A percentile compares a stretch with the other conserved stretches of the same genome.
These are phyloP conservation scores for Mesembryanthemum crystallinum DNA, from an alignment of 148 eudicot genomes.

Conservation along the genomic window DNA sequence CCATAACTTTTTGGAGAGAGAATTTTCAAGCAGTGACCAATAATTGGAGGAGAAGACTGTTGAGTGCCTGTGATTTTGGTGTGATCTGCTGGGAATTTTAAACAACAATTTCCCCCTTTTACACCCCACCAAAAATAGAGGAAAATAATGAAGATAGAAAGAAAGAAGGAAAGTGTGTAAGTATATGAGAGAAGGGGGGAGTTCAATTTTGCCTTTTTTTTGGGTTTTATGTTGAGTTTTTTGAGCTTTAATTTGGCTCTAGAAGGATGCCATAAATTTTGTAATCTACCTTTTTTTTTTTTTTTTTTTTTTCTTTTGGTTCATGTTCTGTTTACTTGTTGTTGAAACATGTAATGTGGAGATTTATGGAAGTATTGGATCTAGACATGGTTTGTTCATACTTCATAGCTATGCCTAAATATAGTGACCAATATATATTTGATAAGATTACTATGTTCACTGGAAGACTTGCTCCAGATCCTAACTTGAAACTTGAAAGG, in stretches of 20 bases:
- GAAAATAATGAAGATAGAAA: background rate
- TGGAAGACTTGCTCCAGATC: background rate
- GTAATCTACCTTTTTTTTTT: background rate
- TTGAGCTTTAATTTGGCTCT: background rate
- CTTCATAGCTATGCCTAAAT: too few species aligned
- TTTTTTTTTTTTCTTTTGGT: background rate
- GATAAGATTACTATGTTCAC: too few species aligned
- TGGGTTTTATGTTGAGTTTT: conserved; percentile 16
- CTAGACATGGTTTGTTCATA: background rate
- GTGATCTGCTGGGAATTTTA: conserved; percentile 28
- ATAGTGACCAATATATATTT: too few species aligned
- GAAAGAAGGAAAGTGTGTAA: background rate
- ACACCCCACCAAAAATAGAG: background rate
- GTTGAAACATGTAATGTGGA: conserved; percentile 10
- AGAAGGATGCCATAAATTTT: conserved; percentile 1
- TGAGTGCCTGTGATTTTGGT: conserved; percentile 19
- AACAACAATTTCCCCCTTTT: too few species aligned
- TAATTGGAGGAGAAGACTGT: background rate
- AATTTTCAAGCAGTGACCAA: conserved; percentile 22
- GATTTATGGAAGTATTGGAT: background rate
- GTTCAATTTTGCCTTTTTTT: conserved; percentile 12
- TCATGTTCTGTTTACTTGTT: background rate
- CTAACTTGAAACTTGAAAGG: too few species aligned
- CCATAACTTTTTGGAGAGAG: background rate
- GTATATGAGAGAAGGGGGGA: background rate